phyloP scores from a whole-genome alignment of 495 filamentous ascomycete genomes.

The Hypomontagnella monticulosa region DNA sequence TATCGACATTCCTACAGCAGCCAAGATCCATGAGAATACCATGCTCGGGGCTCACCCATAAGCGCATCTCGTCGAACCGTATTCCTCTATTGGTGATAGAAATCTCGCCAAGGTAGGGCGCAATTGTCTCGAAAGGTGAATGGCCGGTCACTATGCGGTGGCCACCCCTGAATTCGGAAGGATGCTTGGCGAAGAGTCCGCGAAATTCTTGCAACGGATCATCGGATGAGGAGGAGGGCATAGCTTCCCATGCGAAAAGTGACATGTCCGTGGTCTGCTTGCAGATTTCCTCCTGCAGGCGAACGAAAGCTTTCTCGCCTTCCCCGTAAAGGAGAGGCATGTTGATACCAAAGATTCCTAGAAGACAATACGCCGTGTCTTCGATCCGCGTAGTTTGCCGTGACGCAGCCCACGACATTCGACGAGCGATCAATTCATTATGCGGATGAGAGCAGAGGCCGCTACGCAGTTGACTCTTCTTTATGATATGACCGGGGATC shows the following conservation, averaged over 20 bases:
- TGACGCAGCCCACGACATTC: conserved; percentile 16
- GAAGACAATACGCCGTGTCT: conserved; percentile 19
- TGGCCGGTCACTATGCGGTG: not conserved
- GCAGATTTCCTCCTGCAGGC: conserved; percentile 2
- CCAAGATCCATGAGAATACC: not conserved
- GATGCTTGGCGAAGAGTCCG: not conserved
- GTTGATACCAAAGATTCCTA: conserved; percentile 21
- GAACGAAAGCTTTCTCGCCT: conserved; percentile 8
- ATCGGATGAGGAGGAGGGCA: not conserved
- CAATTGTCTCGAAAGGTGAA: no score
- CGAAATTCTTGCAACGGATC: not conserved
- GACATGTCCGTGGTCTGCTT: not conserved
- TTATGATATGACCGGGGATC: not conserved
- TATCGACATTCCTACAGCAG: not conserved
- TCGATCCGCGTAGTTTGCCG: conserved; percentile 17
- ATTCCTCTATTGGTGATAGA: conserved; percentile 1
- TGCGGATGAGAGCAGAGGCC: not conserved
- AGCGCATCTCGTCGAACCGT: not conserved
- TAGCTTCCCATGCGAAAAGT: not conserved
- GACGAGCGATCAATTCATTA: not conserved
- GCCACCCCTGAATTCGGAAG: not conserved
- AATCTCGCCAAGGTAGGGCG: not conserved
- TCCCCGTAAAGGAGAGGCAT: conserved; percentile 27
- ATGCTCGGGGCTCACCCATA: not conserved
- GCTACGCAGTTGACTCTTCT: not conserved